Base-by-base conservation (phyloP, 805 yeast species). In the Suhomyces prunicola region DNA sequence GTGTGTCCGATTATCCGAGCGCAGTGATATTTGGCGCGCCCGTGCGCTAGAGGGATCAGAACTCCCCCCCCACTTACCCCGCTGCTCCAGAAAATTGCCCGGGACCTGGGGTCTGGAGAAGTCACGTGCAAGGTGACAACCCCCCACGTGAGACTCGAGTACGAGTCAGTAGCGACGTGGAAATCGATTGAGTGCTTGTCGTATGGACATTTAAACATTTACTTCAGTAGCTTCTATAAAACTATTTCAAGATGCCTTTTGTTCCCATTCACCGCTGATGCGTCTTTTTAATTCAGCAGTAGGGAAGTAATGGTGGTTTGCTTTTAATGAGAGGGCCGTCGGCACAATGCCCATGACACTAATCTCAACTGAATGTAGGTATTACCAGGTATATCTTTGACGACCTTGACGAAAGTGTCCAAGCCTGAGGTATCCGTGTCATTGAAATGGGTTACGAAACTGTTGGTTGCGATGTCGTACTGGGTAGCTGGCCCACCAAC, bases 371-470 rank as follows among this genome's bases (percentile, higher is more conserved):
- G 88, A 61, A 90, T 87, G 63, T 90, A 92, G 3, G 92, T 83
- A 58, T 85, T 82, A 62, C 90, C 96, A 5, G 90, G 86, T 48
- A 91, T 86, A 15, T 76, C 68, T 57, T 81, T 82, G n/a, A 88
- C 88, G 47, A 81, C 86, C 22, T 73, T 69, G 55, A 88, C 71
- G 61, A 92, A 91, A 3, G 84, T 76, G 27, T 83, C 86, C 52
- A 92, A 67, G 45, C 85, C 88, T 7, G 84, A 83, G 0, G 96
- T 89, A 46, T 86, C 83, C n/a, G 71, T 63, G 50, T 89, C 96
- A 66, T 91, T 89, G 45, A 91, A 89, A 66, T 90, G 97, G 1
- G 97, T 91, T 53, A 91, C 87, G 74, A 90, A 91, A 61, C 87
- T 86, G 2, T 96, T 88, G 2, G 89, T 80, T 19, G 85, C 82